Conservation (phyloP, 2,329 filamentous ascomycete species). For the Fusarium cicatricum region DNA sequence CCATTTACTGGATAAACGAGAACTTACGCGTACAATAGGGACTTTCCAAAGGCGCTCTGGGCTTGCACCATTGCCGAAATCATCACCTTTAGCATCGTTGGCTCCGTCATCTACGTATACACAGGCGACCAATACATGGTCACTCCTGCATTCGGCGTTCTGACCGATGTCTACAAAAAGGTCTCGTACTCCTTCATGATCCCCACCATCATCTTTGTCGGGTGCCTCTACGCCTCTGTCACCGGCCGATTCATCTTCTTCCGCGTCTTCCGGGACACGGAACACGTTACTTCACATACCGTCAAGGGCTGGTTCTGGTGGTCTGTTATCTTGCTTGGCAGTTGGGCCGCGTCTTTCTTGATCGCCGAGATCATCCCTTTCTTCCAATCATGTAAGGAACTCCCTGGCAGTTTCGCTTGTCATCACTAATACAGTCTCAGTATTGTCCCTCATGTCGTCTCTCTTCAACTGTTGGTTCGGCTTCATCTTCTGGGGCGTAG, state of each 20-base stretch:
- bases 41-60: constrained; percentile 93
- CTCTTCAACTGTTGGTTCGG: constrained; percentile 93
- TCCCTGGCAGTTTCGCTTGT: rapidly evolving
- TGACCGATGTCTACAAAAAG: constrained; percentile 83
- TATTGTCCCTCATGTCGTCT: constrained; percentile 77
- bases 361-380: constrained; percentile 94
- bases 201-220: constrained; percentile 89
- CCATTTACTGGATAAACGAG: neutral
- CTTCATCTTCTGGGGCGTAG: constrained; percentile 93
- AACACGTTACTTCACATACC: constrained; percentile 82
- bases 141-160: constrained; percentile 83
- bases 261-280: constrained; percentile 79
- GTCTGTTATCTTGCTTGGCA: constrained; percentile 71
- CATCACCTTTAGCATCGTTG: constrained; percentile 83
- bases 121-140: constrained; percentile 90
- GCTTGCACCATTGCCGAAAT: constrained; percentile 88
- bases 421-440: constrained; percentile 43
- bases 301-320: constrained; percentile 81
- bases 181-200: constrained; percentile 94
- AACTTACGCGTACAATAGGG: constrained; percentile 61
- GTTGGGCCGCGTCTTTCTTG: constrained; percentile 85
- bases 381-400: constrained; percentile 73
- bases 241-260: constrained; percentile 92
- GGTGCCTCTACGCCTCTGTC: constrained; percentile 88
- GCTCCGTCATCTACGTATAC: constrained; percentile 81